Percentiles rank a stretch among this genome's conserved stretches.
phyloP scores from a whole-genome alignment of 495 filamentous ascomycete genomes.

The Aspergillus nidulans region DNA sequence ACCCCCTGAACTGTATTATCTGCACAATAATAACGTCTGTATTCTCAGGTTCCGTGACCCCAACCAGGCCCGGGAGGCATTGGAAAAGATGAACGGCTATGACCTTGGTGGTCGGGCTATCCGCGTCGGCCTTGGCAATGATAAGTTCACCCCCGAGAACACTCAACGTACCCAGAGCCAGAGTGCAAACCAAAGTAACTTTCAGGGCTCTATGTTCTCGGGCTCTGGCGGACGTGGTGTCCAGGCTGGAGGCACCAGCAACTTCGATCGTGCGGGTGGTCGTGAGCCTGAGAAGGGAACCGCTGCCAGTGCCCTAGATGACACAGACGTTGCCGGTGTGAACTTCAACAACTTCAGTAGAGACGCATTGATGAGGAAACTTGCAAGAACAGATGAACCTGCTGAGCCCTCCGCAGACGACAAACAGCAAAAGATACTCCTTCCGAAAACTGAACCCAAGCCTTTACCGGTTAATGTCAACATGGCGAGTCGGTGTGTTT shows the following conservation, averaged over 20 bases:
- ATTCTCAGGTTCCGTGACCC: constrained; percentile 79
- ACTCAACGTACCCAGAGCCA: constrained; percentile 80
- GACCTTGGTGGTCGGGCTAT: constrained; percentile 97
- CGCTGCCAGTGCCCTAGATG: constrained; percentile 92
- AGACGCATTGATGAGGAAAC: constrained; percentile 95
- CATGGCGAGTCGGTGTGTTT: constrained; percentile 90
- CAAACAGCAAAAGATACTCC: constrained; percentile 64
- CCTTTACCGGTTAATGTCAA: constrained; percentile 80
- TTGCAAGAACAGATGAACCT: constrained; percentile 91
- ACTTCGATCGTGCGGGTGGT: constrained; percentile 90
- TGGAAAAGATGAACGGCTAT: constrained; percentile 99
- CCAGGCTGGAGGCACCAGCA: constrained; percentile 71
- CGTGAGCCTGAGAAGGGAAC: constrained; percentile 85
- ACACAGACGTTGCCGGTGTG: constrained; percentile 95
- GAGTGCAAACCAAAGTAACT: constrained; percentile 69
- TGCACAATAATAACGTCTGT: constrained; percentile 7
- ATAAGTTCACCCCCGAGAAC: constrained; percentile 99
- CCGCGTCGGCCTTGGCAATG: constrained; percentile 98
- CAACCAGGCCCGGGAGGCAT: constrained; percentile 81
- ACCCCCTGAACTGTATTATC: not conserved
- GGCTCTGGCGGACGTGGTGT: constrained; percentile 85
- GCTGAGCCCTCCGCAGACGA: constrained; percentile 56
- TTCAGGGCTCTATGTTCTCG: constrained; percentile 92
- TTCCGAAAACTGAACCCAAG: constrained; percentile 77
- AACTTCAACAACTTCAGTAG: constrained; percentile 99